Base-by-base conservation (phyloP, 805 yeast genomes). In the Brettanomyces nanus region DNA sequence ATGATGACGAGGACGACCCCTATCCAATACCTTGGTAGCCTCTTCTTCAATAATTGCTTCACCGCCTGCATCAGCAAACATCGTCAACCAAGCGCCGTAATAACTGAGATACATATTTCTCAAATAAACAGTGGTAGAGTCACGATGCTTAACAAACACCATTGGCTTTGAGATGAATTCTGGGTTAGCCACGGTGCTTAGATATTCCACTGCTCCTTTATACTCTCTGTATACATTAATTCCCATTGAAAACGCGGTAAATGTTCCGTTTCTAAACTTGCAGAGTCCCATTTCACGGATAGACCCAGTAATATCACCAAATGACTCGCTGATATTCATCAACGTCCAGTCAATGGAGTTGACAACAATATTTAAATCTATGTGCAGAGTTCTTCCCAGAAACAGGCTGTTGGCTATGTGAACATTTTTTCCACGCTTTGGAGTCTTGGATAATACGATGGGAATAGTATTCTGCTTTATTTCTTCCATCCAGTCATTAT, bases 21-120 rank as follows among this genome's bases (percentile, higher is more conserved):
- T 31, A 10, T n/a, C 23, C 18, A 31, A 21, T 20, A 26, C 34
- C n/a, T 18, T 31, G 11, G 28, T 63, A 14, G 36, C 35, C 39
- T 45, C 34, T 11, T 30, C 29, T 21, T 44, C 39, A 21, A 36
- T 37, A n/a, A 26, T 15, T 5, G 31, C 39, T 28, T 26, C 21
- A 13, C 34, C 38, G 21, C 36, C 19, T 18, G 31, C 17, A 15
- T 38, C 35, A 10, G 64, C 73, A 33, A 78, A 60, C 17, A 71
- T 40, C 4, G 61, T 43, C 14, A 82, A 40, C 82, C 89, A 75
- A 19, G 61, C 56, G 0, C 87, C 75, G 46, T 76, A 71, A 46
- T 82, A 83, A 29, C 77, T 75, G 2, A 80, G 6, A 4, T 61
- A 45, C 10, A 73, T 38, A 41, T 77, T 74, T 26, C 72, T 62